Evolutionary conservation across 192 early-diverging fungal genomes (phyloP).

Genomic region (Coemansia sp.): DNA sequence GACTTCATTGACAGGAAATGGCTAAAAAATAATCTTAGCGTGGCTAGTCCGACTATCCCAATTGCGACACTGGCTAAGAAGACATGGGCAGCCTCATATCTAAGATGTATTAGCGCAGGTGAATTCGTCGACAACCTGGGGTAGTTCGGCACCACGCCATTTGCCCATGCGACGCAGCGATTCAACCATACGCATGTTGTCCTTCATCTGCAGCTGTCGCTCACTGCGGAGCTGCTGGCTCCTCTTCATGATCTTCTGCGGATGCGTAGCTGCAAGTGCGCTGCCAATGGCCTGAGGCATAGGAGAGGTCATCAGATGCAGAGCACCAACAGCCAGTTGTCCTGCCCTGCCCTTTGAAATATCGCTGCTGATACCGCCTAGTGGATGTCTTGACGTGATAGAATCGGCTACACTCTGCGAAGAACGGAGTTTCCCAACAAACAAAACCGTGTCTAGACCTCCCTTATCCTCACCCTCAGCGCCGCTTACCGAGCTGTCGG

Average conservation of each 20-base stretch:
- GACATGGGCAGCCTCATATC: conserved; percentile 22
- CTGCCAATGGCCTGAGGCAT: conserved; percentile 14
- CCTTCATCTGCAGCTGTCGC: conserved; percentile 16
- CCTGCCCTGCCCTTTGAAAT: conserved; percentile 1
- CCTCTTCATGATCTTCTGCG: conserved; percentile 43
- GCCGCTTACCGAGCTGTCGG: neutral
- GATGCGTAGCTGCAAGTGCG: conserved; percentile 21
- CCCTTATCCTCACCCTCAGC: conserved; percentile 19
- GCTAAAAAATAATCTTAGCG: neutral
- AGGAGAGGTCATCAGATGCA: conserved; percentile 28
- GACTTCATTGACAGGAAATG: neutral
- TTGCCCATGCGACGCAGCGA: conserved; percentile 52
- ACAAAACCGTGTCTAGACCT: conserved; percentile 43
- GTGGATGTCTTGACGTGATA: neutral
- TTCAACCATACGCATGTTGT: conserved; percentile 47
- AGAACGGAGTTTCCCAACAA: conserved; percentile 30
- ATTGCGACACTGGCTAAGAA: conserved; percentile 32
- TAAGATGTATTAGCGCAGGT: conserved; percentile 21
- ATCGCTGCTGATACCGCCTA: neutral
- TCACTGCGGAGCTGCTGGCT: conserved; percentile 30
- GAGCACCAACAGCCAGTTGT: neutral
- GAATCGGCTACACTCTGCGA: neutral
- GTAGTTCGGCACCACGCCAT: conserved; percentile 16
- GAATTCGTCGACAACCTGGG: conserved; percentile 2
- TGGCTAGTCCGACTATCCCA: conserved; percentile 3